Percentiles rank a stretch among this genome's conserved stretches.
Evolutionary conservation across 345 rosid genomes (phyloP).

Genomic region (Hypericum perforatum): DNA sequence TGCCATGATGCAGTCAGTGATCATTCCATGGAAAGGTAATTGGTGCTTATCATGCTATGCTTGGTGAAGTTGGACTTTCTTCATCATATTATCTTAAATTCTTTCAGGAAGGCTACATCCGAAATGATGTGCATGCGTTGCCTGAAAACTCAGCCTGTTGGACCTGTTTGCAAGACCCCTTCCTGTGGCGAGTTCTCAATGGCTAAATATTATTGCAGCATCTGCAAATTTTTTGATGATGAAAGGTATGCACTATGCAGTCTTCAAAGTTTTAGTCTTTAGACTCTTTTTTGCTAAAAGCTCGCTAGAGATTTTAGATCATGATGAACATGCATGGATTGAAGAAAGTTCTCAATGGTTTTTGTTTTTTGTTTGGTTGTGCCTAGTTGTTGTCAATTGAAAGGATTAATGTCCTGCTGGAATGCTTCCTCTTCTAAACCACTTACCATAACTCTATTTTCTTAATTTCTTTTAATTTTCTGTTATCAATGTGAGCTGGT

Average conservation of each 20-base stretch:
- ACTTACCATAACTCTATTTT: no score
- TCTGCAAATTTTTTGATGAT: conserved; percentile 90
- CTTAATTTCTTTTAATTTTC: no score
- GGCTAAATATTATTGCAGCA: conserved; percentile 67
- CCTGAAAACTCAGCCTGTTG: conserved; percentile 47
- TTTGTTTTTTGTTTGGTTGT: no score
- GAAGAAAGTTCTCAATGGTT: no score
- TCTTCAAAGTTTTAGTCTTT: neutral
- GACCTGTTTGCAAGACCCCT: conserved; percentile 37
- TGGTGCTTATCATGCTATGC: no score
- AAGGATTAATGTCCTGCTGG: neutral
- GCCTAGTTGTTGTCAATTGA: no score
- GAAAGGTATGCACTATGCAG: conserved; percentile 54
- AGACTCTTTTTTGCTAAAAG: neutral
- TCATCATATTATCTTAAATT: neutral
- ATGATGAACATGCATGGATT: no score
- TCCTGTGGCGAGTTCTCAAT: conserved; percentile 42
- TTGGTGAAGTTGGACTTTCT: no score
- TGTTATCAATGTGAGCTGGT: no score
- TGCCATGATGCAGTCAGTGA: conserved; percentile 70
- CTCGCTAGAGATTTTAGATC: no score
- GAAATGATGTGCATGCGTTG: conserved; percentile 78
- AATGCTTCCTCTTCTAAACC: no score
- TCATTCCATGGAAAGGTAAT: conserved; percentile 61
- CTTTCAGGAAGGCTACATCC: conserved; percentile 44